Conservation (phyloP, 208 protist genomes). For the Tritrichomonas musculus region DNA sequence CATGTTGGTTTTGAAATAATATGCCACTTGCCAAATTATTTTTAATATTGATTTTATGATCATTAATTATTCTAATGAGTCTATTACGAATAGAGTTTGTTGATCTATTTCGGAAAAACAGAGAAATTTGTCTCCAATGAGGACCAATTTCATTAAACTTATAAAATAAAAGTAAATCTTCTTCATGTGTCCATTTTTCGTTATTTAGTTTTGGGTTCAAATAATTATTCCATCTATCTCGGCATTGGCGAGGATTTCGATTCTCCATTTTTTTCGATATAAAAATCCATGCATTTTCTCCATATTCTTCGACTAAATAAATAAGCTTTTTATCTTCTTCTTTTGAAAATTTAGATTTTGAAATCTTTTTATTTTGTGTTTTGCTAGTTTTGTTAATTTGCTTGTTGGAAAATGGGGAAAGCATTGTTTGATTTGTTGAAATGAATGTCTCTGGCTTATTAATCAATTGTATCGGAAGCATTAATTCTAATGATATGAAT, state of each 20-base stretch:
- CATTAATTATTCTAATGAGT: no score
- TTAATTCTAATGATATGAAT: no score
- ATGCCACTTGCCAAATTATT: no score
- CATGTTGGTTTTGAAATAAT: no score
- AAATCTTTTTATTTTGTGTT: no score
- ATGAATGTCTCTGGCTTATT: no score
- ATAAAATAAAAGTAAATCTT: not conserved
- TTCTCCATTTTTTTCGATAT: not conserved
- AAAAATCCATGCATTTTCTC: not conserved
- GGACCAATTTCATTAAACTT: not conserved
- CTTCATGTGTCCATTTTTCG: not conserved
- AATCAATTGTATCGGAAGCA: no score
- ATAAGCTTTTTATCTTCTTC: not conserved
- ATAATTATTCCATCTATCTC: not conserved
- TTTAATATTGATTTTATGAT: no score
- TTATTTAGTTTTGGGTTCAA: not conserved
- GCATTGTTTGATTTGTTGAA: no score
- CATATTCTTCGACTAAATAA: not conserved
- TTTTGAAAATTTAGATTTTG: not conserved
- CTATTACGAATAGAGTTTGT: not conserved
- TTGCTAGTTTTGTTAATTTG: no score
- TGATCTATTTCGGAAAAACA: not conserved
- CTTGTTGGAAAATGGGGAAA: no score
- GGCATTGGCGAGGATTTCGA: not conserved
- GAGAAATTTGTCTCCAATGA: not conserved